Base-by-base conservation (phyloP, 768 basidiomycete genomes). In the Suillus brevipes region DNA sequence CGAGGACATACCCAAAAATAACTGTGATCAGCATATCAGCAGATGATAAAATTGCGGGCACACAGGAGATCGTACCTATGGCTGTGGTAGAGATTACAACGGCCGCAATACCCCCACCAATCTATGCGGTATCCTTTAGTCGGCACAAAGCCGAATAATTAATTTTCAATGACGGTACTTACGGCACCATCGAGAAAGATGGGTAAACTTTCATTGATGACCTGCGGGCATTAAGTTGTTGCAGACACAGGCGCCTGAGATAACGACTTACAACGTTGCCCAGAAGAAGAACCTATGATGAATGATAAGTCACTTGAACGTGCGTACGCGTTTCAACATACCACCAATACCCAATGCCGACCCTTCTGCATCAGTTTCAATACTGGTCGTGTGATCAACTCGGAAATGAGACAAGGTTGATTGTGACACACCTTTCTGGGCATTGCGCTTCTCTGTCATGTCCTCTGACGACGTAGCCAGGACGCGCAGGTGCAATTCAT, bases 311-410 rank as follows among this genome's bases (percentile, higher is more conserved):
- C 6, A 3, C 34, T 14, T 38, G 38, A 13, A 10, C 14, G 6
- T 42, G 14, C 3, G 38, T 18, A 23, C 53, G 20, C 18, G 57
- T 12, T 4, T 25, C 25, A 42, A 28, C 82, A 61, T 72, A 94
- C 95, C 60, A 97, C 96, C 10, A 99, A 85, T 14, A 98, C 94
- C 97, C 97, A 95, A 76, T 95, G 94, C 4, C 93, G 85, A 0
- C 92, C 91, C 67, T 81, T 84, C 43, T 80, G 75, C 83, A 89
- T 83, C 18, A 89, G 74, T 12, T 72, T 73, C 40, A 88, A 76
- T 23, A 89, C 88, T 88, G 34, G 43, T 61, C 23, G 55, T 55
- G 60, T 60, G 62, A 45, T 67, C 9, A 4, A 45, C 18, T 5
- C 37, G 1, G 10, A 20, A 18, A 37, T 37, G 42, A 12, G 2